Evolutionary conservation across 2,329 filamentous ascomycete species (phyloP).

Genomic region (Chaetomium sp.): DNA sequence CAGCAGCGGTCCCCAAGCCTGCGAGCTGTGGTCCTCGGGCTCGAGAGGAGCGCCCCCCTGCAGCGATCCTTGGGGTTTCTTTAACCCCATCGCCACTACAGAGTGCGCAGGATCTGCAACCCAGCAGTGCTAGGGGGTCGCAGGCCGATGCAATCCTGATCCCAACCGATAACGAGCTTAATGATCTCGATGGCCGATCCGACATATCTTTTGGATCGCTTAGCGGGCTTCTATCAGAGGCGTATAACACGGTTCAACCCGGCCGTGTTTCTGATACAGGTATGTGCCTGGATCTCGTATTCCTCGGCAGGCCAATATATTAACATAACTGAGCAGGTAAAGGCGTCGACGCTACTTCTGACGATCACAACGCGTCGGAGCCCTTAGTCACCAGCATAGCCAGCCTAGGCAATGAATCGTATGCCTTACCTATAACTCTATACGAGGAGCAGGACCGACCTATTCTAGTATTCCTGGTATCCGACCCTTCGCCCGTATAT

Average conservation of each 20-base stretch:
- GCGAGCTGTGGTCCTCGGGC: conserved; percentile 2
- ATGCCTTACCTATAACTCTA: background rate
- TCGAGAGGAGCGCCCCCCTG: conserved; percentile 6
- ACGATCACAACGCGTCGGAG: conserved; percentile 12
- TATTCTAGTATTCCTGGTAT: background rate
- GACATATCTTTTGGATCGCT: background rate
- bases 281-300: background rate
- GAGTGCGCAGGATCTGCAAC: conserved; percentile 1
- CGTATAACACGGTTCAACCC: background rate
- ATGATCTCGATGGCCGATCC: conserved; percentile 7
- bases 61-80: conserved; percentile 12
- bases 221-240: background rate
- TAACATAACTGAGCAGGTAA: conserved; percentile 15
- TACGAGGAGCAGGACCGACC: background rate
- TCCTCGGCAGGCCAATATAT: background rate
- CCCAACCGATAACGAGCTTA: background rate
- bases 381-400: conserved; percentile 13
- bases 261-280: background rate
- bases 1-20: background rate
- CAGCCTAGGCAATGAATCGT: conserved; percentile 10
- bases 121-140: background rate
- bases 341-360: conserved; percentile 13
- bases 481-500: background rate
- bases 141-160: conserved; percentile 9
- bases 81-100: conserved; percentile 7